These are phyloP conservation scores for Pistacia atlantica DNA, from an alignment of 345 rosid species.

Conservation along the genomic window DNA sequence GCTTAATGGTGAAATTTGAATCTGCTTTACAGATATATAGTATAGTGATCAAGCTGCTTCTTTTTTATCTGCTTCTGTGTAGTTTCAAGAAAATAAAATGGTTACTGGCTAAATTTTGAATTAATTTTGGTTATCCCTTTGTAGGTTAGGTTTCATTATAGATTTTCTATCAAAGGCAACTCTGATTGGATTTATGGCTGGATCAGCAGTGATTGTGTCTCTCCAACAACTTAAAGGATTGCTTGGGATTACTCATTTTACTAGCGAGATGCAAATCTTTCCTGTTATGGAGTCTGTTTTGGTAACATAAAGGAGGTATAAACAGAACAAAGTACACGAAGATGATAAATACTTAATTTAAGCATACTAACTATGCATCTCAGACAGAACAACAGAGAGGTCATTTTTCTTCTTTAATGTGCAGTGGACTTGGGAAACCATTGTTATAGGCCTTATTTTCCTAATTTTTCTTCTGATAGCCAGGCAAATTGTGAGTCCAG, in stretches of 20 bases:
- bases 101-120: background rate
- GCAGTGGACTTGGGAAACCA: slow-evolving; percentile 66
- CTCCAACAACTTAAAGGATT: slow-evolving; percentile 50
- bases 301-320: slow-evolving; percentile 32
- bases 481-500: slow-evolving; percentile 40
- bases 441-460: slow-evolving; percentile 42
- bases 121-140: background rate
- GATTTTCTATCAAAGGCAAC: slow-evolving; percentile 55
- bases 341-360: background rate
- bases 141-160: slow-evolving; percentile 50
- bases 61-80: background rate
- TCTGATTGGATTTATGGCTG: slow-evolving; percentile 49
- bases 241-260: slow-evolving; percentile 49
- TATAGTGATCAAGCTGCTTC: background rate
- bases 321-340: background rate
- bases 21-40: no score
- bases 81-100: background rate
- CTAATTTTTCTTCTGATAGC: slow-evolving; percentile 42
- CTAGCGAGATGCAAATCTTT: slow-evolving; percentile 37
- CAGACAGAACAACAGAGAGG: background rate
- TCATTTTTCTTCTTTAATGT: background rate
- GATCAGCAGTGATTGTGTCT: slow-evolving; percentile 43
- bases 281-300: slow-evolving; percentile 40
- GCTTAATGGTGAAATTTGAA: no score
- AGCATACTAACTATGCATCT: background rate